phyloP scores from a whole-genome alignment of 352 stramenopile species.

The Globisporangium emineosum region DNA sequence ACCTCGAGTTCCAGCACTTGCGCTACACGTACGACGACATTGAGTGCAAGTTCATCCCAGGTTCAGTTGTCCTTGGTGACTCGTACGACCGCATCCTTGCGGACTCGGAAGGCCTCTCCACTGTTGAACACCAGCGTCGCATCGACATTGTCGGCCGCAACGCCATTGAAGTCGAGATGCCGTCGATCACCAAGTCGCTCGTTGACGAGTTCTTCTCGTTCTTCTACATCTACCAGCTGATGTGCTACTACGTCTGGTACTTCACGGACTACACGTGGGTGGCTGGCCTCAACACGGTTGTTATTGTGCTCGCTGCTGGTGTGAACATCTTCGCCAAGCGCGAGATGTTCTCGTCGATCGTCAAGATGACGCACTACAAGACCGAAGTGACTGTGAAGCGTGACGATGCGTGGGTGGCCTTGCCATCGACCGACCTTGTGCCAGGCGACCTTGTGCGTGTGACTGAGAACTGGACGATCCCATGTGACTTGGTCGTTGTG shows the following conservation, averaged over 20 bases:
- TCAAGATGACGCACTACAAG: conserved; percentile 62
- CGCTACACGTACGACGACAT: conserved; percentile 55
- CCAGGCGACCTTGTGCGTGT: conserved; percentile 71
- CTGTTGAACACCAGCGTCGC: conserved; percentile 30
- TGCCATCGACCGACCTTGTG: conserved; percentile 50
- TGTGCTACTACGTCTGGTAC: conserved; percentile 85
- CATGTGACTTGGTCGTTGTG: conserved; percentile 68
- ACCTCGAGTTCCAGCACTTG: conserved; percentile 61
- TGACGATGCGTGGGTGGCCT: conserved; percentile 41
- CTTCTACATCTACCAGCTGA: conserved; percentile 85
- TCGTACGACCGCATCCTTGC: conserved; percentile 46
- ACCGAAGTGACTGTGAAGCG: conserved; percentile 69
- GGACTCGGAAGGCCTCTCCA: conserved; percentile 46
- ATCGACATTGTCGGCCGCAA: conserved; percentile 56
- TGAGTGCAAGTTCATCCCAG: conserved; percentile 44
- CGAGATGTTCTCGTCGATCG: conserved; percentile 45
- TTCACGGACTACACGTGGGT: conserved; percentile 68
- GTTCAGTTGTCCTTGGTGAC: conserved; percentile 40
- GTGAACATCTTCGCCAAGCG: conserved; percentile 76
- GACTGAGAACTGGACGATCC: conserved; percentile 62
- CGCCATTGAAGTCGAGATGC: conserved; percentile 63
- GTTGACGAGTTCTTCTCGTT: conserved; percentile 67
- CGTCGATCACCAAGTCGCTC: conserved; percentile 42
- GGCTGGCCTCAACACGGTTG: conserved; percentile 51
- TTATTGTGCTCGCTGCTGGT: conserved; percentile 47